Conservation (phyloP, 2,329 filamentous ascomycete genomes). For the Fusarium kyushuense region DNA sequence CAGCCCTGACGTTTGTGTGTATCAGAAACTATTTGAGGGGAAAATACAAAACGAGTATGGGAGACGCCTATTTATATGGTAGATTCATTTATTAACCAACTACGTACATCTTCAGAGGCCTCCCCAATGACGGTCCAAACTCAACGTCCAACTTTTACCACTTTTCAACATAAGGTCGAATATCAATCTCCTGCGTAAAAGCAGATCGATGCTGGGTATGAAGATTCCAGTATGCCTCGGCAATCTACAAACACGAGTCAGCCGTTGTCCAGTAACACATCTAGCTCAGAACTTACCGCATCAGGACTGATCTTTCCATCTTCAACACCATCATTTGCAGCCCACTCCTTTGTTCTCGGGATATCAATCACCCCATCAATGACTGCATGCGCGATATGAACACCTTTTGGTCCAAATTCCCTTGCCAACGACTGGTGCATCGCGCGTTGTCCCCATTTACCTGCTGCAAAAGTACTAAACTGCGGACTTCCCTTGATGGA, state of each 20-base stretch:
- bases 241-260: slow-evolving; percentile 69
- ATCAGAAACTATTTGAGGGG: neutral
- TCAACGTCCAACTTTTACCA: slow-evolving; percentile 63
- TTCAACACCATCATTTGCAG: slow-evolving; percentile 59
- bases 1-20: neutral
- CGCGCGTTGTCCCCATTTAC: slow-evolving; percentile 83
- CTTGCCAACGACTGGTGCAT: slow-evolving; percentile 80
- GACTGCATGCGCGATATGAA: slow-evolving; percentile 85
- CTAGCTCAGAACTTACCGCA: slow-evolving; percentile 66
- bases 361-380: slow-evolving; percentile 90
- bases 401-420: slow-evolving; percentile 85
- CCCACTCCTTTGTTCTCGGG: slow-evolving; percentile 70
- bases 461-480: slow-evolving; percentile 78
- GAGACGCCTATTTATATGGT: neutral
- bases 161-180: slow-evolving; percentile 85
- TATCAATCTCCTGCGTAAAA: slow-evolving; percentile 85
- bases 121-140: neutral
- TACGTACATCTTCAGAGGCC: neutral
- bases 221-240: slow-evolving; percentile 85
- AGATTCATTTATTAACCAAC: neutral
- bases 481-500: slow-evolving; percentile 77
- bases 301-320: slow-evolving; percentile 78
- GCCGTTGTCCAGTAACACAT: neutral
- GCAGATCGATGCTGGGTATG: slow-evolving; percentile 83
- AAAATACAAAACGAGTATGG: neutral